Evolutionary conservation across 768 basidiomycete genomes (phyloP).

Genomic region (Pulveroboletus sp.): DNA sequence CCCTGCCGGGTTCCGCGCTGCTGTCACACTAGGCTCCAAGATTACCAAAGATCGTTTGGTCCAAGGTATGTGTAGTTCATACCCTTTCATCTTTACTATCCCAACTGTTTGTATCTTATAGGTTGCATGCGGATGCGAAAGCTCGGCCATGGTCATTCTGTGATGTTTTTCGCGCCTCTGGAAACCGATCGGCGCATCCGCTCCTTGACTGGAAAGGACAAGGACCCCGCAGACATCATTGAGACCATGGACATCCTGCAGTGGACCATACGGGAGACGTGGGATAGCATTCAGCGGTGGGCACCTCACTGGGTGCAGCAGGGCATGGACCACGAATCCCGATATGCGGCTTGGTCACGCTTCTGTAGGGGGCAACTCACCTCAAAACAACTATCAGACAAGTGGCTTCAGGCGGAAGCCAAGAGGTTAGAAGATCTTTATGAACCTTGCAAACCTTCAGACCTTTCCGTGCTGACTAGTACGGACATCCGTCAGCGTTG

Average conservation of each 20-base stretch:
- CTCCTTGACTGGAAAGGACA: not conserved
- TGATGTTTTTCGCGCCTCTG: not conserved
- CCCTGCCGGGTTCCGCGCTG: not conserved
- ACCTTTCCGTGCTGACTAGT: not conserved
- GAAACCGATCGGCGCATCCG: not conserved
- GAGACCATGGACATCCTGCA: not conserved
- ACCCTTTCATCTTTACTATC: too few species aligned
- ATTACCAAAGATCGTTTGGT: not conserved
- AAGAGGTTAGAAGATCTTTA: too few species aligned
- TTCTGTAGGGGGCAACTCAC: not conserved
- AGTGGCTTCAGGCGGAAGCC: not conserved
- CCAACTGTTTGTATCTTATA: not conserved
- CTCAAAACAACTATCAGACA: not conserved
- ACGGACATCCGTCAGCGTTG: not conserved
- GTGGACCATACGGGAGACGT: not conserved
- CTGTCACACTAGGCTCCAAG: not conserved
- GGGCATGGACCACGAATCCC: not conserved
- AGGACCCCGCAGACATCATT: not conserved
- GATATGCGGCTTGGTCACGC: not conserved
- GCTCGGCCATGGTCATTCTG: not conserved
- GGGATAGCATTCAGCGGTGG: not conserved
- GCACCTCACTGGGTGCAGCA: not conserved
- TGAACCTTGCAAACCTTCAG: not conserved
- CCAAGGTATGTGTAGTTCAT: not conserved
- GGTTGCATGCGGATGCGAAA: constrained; percentile 1